phyloP scores from a whole-genome alignment of 345 rosid species.

The Eucalyptus erythrocorys region DNA sequence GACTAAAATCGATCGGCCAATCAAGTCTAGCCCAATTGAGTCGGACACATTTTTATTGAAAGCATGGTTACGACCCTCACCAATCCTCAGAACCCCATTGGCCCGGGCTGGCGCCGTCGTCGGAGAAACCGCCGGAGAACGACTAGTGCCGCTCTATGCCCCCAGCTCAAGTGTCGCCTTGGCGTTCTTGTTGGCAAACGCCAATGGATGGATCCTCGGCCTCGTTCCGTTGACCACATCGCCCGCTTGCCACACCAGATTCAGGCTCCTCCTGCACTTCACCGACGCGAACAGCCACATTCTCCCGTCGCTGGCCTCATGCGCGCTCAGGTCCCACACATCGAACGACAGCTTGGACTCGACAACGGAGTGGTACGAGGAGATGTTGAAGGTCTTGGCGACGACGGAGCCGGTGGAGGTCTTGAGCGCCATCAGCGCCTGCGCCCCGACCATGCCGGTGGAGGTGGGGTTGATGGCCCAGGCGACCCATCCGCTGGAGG shows the following conservation, averaged over 20 bases:
- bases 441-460: constrained; percentile 52
- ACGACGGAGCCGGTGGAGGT: constrained; percentile 7
- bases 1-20: too few relatives aligned
- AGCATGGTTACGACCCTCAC: not conserved
- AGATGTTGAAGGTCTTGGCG: constrained; percentile 44
- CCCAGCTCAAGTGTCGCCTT: not conserved
- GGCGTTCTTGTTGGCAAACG: not conserved
- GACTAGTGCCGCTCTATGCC: not conserved
- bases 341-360: constrained; percentile 38
- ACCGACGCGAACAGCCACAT: constrained; percentile 32
- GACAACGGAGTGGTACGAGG: not conserved
- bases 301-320: not conserved
- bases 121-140: not conserved
- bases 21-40: too few relatives aligned
- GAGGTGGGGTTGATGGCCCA: constrained; percentile 72
- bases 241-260: constrained; percentile 90
- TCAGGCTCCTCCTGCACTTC: constrained; percentile 43
- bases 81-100: not conserved
- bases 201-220: not conserved
- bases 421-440: constrained; percentile 43
- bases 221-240: not conserved
- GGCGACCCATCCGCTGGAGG: constrained; percentile 55
- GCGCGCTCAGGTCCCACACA: constrained; percentile 39
- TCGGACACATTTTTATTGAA: not conserved
- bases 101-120: not conserved